A percentile compares a stretch with the other conserved stretches of the same genome.
phyloP scores from a whole-genome alignment of 2,329 filamentous ascomycete species.

The Alternaria metachromatica region DNA sequence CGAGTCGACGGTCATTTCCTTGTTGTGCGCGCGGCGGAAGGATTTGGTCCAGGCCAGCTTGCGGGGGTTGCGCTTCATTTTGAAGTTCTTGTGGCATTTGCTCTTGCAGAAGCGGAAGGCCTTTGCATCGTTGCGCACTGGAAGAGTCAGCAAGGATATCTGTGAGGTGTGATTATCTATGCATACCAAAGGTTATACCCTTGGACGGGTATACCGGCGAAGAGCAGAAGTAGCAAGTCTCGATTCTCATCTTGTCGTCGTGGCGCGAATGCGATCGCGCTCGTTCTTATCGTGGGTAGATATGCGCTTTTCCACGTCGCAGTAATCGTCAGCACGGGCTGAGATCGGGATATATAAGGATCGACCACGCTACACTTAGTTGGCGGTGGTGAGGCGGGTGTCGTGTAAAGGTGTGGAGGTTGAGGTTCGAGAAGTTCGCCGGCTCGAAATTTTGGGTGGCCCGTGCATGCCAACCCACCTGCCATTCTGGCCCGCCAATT shows the following conservation, averaged over 20 bases:
- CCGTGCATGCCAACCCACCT: background rate
- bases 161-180: background rate
- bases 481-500: slow-evolving; percentile 14
- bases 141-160: background rate
- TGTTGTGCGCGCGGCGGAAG: slow-evolving; percentile 55
- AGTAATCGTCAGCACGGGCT: background rate
- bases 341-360: background rate
- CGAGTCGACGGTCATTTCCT: slow-evolving; percentile 83
- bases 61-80: slow-evolving; percentile 88
- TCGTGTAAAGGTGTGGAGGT: slow-evolving; percentile 13
- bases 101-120: slow-evolving; percentile 70
- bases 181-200: slow-evolving; percentile 66
- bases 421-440: slow-evolving; percentile 4
- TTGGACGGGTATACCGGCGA: slow-evolving; percentile 58
- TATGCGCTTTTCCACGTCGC: slow-evolving; percentile 8
- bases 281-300: background rate
- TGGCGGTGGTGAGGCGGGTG: slow-evolving; percentile 1
- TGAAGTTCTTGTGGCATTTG: slow-evolving; percentile 73
- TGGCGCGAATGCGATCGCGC: slow-evolving; percentile 3
- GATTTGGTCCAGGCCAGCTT: slow-evolving; percentile 57
- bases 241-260: slow-evolving; percentile 44
- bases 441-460: slow-evolving; percentile 23
- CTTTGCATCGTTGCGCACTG: slow-evolving; percentile 61
- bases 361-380: background rate
- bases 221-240: slow-evolving; percentile 67